These are phyloP conservation scores for Tremellales sp. DNA, from an alignment of 1,284 basidiomycete genomes.

Conservation along the genomic window DNA sequence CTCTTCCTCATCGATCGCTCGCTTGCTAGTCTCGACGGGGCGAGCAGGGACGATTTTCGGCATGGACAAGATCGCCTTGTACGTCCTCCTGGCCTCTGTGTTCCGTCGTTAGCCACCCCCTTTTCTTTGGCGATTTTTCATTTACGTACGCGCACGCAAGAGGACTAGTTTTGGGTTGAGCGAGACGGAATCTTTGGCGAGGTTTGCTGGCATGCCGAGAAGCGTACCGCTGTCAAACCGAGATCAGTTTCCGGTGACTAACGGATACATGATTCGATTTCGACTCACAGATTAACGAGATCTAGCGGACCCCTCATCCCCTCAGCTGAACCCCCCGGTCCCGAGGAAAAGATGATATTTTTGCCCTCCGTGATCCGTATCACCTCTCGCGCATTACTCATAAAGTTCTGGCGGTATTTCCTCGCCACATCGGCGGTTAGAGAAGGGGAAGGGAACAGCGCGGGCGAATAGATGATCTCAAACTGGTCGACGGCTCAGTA, in stretches of 20 bases:
- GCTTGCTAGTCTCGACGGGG: background rate
- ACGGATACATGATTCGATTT: background rate
- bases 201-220: conserved; percentile 48
- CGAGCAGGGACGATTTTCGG: conserved; percentile 38
- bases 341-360: conserved; percentile 45
- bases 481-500: conserved; percentile 28
- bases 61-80: conserved; percentile 43
- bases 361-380: conserved; percentile 45
- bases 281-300: conserved; percentile 43
- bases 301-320: conserved; percentile 41
- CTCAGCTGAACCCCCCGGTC: conserved; percentile 30
- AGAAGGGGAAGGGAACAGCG: conserved; percentile 34
- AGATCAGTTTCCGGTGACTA: background rate
- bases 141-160: conserved; percentile 44
- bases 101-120: background rate
- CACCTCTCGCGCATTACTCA: conserved; percentile 46
- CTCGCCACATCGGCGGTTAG: conserved; percentile 26
- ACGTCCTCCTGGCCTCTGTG: conserved; percentile 42
- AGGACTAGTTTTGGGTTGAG: conserved; percentile 39
- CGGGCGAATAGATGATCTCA: conserved; percentile 45
- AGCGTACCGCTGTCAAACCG: conserved; percentile 31
- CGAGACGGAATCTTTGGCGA: conserved; percentile 44
- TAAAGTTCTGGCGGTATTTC: conserved; percentile 44
- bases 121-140: too few species aligned
- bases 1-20: too few species aligned